A percentile compares a stretch with the other conserved stretches of the same genome.
Evolutionary conservation across 2,329 filamentous ascomycete genomes (phyloP).

Genomic region (Septoria linicola): DNA sequence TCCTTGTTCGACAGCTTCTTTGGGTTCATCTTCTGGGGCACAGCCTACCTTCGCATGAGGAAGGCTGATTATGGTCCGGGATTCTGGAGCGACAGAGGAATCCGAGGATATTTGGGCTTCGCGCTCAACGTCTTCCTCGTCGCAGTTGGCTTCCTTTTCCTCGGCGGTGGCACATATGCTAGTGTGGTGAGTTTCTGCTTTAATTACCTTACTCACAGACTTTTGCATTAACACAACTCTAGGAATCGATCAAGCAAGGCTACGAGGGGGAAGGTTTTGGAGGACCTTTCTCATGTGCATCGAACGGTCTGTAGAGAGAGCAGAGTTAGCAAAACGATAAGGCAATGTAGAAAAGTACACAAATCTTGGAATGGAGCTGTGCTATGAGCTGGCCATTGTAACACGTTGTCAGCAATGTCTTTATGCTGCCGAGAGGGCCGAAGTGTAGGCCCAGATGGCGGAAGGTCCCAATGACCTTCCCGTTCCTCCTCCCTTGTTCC

Average conservation of each 20-base stretch:
- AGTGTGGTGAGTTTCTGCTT: constrained; percentile 59
- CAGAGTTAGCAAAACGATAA: no score
- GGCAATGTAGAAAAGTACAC: not conserved
- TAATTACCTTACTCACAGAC: no score
- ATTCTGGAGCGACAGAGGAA: constrained; percentile 54
- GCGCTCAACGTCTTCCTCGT: constrained; percentile 72
- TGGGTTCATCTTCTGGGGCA: constrained; percentile 92
- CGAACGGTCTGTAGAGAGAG: constrained; percentile 8
- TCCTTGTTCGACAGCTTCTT: constrained; percentile 91
- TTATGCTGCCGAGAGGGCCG: no score
- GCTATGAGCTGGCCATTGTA: no score
- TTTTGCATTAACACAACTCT: no score
- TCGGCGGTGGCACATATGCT: constrained; percentile 77
- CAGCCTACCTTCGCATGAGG: constrained; percentile 76
- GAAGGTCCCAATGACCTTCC: no score
- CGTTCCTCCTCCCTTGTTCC: no score
- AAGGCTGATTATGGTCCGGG: constrained; percentile 59
- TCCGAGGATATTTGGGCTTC: constrained; percentile 56
- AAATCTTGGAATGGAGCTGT: not conserved
- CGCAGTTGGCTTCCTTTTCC: constrained; percentile 72
- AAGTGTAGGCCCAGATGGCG: no score
- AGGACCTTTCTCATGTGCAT: constrained; percentile 29
- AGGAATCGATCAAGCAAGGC: constrained; percentile 59
- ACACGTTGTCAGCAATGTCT: no score
- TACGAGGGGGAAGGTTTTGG: constrained; percentile 59